These are phyloP conservation scores for Excoecaria agallocha DNA, from an alignment of 345 rosid species.

Conservation along the genomic window DNA sequence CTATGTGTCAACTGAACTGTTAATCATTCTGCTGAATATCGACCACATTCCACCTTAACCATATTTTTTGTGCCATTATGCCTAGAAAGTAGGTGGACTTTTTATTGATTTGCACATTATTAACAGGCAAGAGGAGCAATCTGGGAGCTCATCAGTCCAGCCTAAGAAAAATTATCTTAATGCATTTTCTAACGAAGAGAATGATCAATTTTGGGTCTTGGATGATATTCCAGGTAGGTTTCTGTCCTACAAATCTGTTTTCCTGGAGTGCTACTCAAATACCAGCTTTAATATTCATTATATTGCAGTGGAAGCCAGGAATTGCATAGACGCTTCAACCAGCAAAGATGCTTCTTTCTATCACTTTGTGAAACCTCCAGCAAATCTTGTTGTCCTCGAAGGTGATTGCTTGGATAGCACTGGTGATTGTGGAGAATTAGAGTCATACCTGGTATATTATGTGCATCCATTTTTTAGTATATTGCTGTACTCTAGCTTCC, in stretches of 20 bases:
- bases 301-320: conserved; percentile 71
- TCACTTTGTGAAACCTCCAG: conserved; percentile 84
- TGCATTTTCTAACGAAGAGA: conserved; percentile 50
- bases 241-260: not conserved
- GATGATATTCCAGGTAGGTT: conserved; percentile 75
- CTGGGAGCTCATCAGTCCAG: conserved; percentile 40
- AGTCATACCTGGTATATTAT: conserved; percentile 81
- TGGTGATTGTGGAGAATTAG: conserved; percentile 79
- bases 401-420: conserved; percentile 81
- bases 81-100: not conserved
- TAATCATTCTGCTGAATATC: not conserved
- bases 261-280: conserved; percentile 11
- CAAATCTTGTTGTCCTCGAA: conserved; percentile 90
- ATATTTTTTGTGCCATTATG: not conserved
- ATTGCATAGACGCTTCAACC: conserved; percentile 58
- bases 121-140: conserved; percentile 63
- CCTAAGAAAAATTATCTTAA: conserved; percentile 38
- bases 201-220: conserved; percentile 68
- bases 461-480: conserved; percentile 18
- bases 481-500: conserved; percentile 9
- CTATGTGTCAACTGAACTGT: not conserved
- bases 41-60: not conserved
- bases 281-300: conserved; percentile 13
- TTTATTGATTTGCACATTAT: not conserved
- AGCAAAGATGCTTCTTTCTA: conserved; percentile 49